phyloP scores from a whole-genome alignment of 2,329 filamentous ascomycete species.

The Cyphellophora attinorum region DNA sequence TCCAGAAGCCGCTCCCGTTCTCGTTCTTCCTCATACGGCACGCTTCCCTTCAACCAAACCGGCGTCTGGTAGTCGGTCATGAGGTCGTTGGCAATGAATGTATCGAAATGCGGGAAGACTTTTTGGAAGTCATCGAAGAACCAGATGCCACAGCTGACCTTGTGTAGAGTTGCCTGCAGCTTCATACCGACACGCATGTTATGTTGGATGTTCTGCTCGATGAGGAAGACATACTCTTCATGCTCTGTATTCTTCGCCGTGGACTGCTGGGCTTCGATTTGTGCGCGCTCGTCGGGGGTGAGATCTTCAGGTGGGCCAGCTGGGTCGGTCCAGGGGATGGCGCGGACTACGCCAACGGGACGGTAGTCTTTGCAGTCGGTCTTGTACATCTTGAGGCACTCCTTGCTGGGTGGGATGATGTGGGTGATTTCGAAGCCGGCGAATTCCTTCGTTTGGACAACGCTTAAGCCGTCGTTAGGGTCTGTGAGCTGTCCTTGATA shows the following conservation, averaged over 20 bases:
- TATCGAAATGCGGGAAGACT: conserved; percentile 54
- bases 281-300: conserved; percentile 21
- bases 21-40: conserved; percentile 2
- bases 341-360: conserved; percentile 44
- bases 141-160: conserved; percentile 49
- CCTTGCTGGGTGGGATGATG: conserved; percentile 37
- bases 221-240: conserved; percentile 46
- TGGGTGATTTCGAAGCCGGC: conserved; percentile 52
- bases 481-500: conserved; percentile 17
- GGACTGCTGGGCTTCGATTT: conserved; percentile 6
- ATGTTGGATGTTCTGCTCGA: conserved; percentile 54
- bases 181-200: conserved; percentile 58
- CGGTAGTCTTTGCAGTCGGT: conserved; percentile 32
- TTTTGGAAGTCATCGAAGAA: conserved; percentile 54
- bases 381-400: conserved; percentile 40
- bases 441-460: conserved; percentile 38
- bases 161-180: conserved; percentile 44
- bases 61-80: conserved; percentile 60
- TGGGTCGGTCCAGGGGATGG: conserved; percentile 40
- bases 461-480: conserved; percentile 24
- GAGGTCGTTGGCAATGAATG: conserved; percentile 57
- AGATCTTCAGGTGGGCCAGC: conserved; percentile 29
- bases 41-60: conserved; percentile 8
- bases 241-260: conserved; percentile 15
- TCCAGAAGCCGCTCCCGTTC: not conserved